Base-by-base conservation (phyloP, 768 basidiomycete genomes). In the Suillus plorans region DNA sequence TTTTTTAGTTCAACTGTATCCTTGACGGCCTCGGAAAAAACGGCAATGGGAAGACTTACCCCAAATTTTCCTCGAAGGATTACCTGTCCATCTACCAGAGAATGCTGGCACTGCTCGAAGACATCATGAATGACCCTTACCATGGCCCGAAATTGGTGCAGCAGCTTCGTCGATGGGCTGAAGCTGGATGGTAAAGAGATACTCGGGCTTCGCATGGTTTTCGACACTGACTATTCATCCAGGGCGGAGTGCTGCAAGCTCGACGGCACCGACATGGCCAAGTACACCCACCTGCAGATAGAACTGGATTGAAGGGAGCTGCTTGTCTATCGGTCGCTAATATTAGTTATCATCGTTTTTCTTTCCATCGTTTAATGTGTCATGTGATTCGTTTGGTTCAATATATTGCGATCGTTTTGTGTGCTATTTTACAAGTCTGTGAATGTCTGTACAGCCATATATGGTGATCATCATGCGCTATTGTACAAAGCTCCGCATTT, bases 1-100 rank as follows among this genome's bases (percentile, higher is more conserved):
- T 58, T 58, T 58, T 20, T 12, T 22, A 58, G 56, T 58, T 36
- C 39, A 58, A 58, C 22, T 58, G 56, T 14, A 18, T 58, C 39
- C 6, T 58, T 4, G 34, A 58, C 8, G 56, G 56, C 6, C 28
- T 58, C 28, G 4, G 0, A 25, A 55, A 55, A 22, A 20, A 13
- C 6, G 5, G 28, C 0, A 20, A 34, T 10, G n/a, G 39, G 9
- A 57, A 57, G 28, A 20, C 31, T 20, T 57, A 20, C 55, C 13
- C 55, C 12, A 22, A 57, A 5, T 57, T 57, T 20, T 12, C 20
- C 0, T 25, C 6, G 0, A 28, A 55, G 20, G 20, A 55, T 13
- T 57, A 34, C 16, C 28, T 20, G 14, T 28, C 10, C 14, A 57
- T 39, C 1, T 57, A 34, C 14, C 4, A 10, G 0, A 12, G 5